Percentiles rank a stretch among this genome's conserved stretches.
These are phyloP conservation scores for Calonectria hongkongensis DNA, from an alignment of 2,329 filamentous ascomycete species.

Conservation along the genomic window DNA sequence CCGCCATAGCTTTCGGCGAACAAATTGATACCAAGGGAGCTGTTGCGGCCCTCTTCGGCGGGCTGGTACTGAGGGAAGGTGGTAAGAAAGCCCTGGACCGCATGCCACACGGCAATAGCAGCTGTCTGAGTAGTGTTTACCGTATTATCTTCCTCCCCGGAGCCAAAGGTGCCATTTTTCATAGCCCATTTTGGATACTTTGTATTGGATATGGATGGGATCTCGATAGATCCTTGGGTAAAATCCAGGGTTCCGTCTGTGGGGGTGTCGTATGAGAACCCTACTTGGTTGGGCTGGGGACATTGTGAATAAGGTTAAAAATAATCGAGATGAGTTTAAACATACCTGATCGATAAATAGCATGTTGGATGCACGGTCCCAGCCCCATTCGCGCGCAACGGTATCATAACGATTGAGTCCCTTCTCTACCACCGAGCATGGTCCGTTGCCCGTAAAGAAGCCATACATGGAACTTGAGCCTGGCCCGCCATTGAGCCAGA, in stretches of 20 bases:
- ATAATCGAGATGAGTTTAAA: slow-evolving; percentile 21
- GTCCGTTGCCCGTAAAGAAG: slow-evolving; percentile 77
- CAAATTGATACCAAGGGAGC: slow-evolving; percentile 75
- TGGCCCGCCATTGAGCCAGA: slow-evolving; percentile 82
- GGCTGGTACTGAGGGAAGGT: slow-evolving; percentile 76
- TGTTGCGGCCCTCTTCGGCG: slow-evolving; percentile 59
- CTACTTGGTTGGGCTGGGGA: slow-evolving; percentile 79
- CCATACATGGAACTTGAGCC: slow-evolving; percentile 79
- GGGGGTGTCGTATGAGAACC: slow-evolving; percentile 79
- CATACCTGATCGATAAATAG: slow-evolving; percentile 75
- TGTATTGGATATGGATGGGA: slow-evolving; percentile 49
- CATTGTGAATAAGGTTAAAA: slow-evolving; percentile 6
- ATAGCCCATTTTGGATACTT: slow-evolving; percentile 60
- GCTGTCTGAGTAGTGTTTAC: slow-evolving; percentile 74
- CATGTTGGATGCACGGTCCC: slow-evolving; percentile 75
- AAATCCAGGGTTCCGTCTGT: slow-evolving; percentile 77
- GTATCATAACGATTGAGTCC: slow-evolving; percentile 71
- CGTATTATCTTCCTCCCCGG: slow-evolving; percentile 67
- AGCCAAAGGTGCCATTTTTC: slow-evolving; percentile 80
- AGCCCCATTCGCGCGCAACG: slow-evolving; percentile 76
- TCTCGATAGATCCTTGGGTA: slow-evolving; percentile 60
- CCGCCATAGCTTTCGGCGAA: slow-evolving; percentile 84
- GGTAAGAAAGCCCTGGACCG: slow-evolving; percentile 76
- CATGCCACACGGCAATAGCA: slow-evolving; percentile 78
- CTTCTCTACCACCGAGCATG: slow-evolving; percentile 70